Evolutionary conservation across 2,329 filamentous ascomycete species (phyloP).

Genomic region (Aspergillaceae sp.): DNA sequence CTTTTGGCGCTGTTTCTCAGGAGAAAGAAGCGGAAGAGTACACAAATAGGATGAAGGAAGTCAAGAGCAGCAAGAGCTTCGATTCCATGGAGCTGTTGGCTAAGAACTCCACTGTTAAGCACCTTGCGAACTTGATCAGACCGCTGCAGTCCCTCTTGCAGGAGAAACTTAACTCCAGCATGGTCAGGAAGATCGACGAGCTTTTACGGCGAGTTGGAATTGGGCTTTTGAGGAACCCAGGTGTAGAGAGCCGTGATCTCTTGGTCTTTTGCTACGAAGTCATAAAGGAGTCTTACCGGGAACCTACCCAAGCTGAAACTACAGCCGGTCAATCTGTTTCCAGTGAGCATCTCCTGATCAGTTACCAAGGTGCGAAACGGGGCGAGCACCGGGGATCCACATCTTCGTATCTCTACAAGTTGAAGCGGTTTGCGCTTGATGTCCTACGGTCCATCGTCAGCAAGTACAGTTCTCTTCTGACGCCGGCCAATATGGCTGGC

Average conservation of each 20-base stretch:
- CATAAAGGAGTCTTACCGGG: conserved; percentile 74
- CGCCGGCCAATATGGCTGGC: conserved; percentile 66
- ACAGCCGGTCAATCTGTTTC: conserved; percentile 17
- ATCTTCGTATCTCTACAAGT: conserved; percentile 75
- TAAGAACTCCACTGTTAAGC: conserved; percentile 65
- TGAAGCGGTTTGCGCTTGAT: conserved; percentile 80
- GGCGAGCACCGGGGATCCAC: conserved; percentile 62
- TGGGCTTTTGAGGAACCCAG: conserved; percentile 73
- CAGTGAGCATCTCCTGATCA: conserved; percentile 61
- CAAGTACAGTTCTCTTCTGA: conserved; percentile 75
- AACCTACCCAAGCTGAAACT: conserved; percentile 39
- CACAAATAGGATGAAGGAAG: conserved; percentile 89
- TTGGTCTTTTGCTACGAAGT: conserved; percentile 94
- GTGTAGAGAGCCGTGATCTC: conserved; percentile 68
- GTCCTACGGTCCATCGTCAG: conserved; percentile 76
- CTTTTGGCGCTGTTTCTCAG: conserved; percentile 83
- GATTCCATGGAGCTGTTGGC: conserved; percentile 94
- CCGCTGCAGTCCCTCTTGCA: conserved; percentile 71
- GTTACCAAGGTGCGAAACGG: conserved; percentile 66
- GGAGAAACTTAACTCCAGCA: conserved; percentile 74
- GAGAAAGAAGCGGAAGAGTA: conserved; percentile 98
- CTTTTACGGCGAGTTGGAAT: conserved; percentile 73
- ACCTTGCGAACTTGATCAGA: conserved; percentile 64
- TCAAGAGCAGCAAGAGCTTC: conserved; percentile 96
- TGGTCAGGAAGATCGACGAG: conserved; percentile 84